phyloP scores from a whole-genome alignment of 345 rosid genomes.

The Lenwebbia sp. region DNA sequence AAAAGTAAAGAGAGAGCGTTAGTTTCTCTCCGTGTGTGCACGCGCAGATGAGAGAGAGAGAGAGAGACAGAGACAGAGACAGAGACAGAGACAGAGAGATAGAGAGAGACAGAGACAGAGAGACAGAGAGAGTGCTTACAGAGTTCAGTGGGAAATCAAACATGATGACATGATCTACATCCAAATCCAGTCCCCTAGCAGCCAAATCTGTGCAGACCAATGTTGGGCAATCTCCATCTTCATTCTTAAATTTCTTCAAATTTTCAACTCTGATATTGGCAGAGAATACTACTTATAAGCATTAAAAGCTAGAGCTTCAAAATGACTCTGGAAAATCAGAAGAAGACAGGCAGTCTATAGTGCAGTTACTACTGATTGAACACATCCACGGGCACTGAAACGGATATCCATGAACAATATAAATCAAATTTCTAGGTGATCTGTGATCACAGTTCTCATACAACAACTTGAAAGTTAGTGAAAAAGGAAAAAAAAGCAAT shows the following conservation, averaged over 20 bases:
- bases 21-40: not conserved
- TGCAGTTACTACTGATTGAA: not conserved
- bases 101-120: not conserved
- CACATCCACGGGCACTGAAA: not conserved
- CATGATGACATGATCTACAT: slow-evolving; percentile 88
- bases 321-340: not conserved
- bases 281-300: not conserved
- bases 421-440: not conserved
- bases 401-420: not conserved
- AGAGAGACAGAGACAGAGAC: not conserved
- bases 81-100: not conserved
- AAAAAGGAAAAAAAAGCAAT: not conserved
- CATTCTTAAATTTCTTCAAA: slow-evolving; percentile 78
- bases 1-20: slow-evolving; percentile 3
- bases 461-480: not conserved
- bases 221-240: slow-evolving; percentile 87
- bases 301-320: not conserved
- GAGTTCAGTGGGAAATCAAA: slow-evolving; percentile 90
- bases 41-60: not conserved
- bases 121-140: slow-evolving; percentile 30
- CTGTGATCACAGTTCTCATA: not conserved
- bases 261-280: slow-evolving; percentile 53
- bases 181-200: slow-evolving; percentile 88
- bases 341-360: not conserved
- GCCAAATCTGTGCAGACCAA: slow-evolving; percentile 95